Evolutionary conservation across 768 basidiomycete genomes (phyloP).

Genomic region (Termitomyces sp.): DNA sequence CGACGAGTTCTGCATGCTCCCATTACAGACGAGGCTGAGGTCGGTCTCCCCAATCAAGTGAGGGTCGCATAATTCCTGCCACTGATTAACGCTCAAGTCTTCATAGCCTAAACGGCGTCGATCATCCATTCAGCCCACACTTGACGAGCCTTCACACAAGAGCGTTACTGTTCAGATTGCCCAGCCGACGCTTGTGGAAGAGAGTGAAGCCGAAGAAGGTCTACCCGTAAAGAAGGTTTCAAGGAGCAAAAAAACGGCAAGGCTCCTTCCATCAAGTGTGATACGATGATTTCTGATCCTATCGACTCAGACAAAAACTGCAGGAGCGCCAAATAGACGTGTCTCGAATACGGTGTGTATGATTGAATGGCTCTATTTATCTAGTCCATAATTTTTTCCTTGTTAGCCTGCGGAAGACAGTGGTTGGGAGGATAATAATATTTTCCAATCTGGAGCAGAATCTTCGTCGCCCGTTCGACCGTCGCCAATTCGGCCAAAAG

Average conservation of each 20-base stretch:
- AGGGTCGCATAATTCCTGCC: slow-evolving; percentile 18
- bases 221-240: slow-evolving; percentile 55
- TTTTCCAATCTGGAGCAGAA: slow-evolving; percentile 87
- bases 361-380: slow-evolving; percentile 5
- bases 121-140: slow-evolving; percentile 70
- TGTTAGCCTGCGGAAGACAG: slow-evolving; percentile 50
- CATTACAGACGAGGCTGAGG: slow-evolving; percentile 39
- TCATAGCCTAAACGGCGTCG: slow-evolving; percentile 71
- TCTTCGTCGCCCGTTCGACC: slow-evolving; percentile 75
- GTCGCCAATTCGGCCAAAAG: slow-evolving; percentile 44
- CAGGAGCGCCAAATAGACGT: slow-evolving; percentile 49
- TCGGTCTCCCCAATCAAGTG: slow-evolving; percentile 54
- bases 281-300: slow-evolving; percentile 4
- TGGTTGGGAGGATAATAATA: slow-evolving; percentile 88
- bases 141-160: slow-evolving; percentile 44
- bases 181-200: slow-evolving; percentile 53
- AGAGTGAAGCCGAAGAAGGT: slow-evolving; percentile 74
- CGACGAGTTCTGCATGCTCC: slow-evolving; percentile 60
- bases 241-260: slow-evolving; percentile 54
- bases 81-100: slow-evolving; percentile 5
- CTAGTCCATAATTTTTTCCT: slow-evolving; percentile 1
- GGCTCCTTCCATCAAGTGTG: slow-evolving; percentile 6
- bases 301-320: slow-evolving; percentile 37
- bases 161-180: slow-evolving; percentile 31
- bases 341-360: slow-evolving; percentile 40